Base-by-base conservation (phyloP, 345 rosid species). In the Gossypium thurberi region DNA sequence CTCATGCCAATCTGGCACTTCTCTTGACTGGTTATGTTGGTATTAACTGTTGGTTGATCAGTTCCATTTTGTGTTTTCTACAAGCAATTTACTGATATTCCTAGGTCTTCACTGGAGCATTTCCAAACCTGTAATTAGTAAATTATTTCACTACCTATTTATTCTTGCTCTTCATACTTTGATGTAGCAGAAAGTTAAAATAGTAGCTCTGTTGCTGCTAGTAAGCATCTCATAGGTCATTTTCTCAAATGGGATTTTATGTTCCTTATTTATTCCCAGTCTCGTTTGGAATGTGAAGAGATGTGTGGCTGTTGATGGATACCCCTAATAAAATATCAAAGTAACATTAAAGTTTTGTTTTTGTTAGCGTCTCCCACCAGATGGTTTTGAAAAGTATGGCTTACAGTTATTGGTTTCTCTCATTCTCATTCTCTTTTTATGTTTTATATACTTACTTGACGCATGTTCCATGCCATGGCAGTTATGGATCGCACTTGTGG, bases 401-500 rank as follows among this genome's bases (percentile, higher is more conserved):
- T 33, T 33, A 33, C 40, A 15, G 42, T 26, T 15, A 8, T 8
- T 33, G 11, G 17, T 44, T 47, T 48, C 9, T 62, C 67, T 21
- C 33, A 5, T 21, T 60, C 44, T 48, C 17, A 33, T 63, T 64
- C 48, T 40, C 8, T 18, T 65, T 59, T 48, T n/a, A 14, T 33
- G 47, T 58, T 65, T 51, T 23, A 14, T 64, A 56, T 53, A 65
- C 72, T 74, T 48, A 74, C 65, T 17, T 8, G 18, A 18, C 50
- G 6, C n/a, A 20, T 71, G 17, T 40, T 46, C 25, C 51, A 52
- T 83, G 71, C 61, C 72, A 57, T 72, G 72, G 82, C 88, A 95
- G 99, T 78, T 95, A 69, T 95, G 89, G 83, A 61, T 90, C 47
- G 97, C 96, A 28, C 89, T 91, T 23, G 85, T 76, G 74, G 65